Conservation (phyloP, 2,329 filamentous ascomycete genomes). For the Amesomyces nigricolor region DNA sequence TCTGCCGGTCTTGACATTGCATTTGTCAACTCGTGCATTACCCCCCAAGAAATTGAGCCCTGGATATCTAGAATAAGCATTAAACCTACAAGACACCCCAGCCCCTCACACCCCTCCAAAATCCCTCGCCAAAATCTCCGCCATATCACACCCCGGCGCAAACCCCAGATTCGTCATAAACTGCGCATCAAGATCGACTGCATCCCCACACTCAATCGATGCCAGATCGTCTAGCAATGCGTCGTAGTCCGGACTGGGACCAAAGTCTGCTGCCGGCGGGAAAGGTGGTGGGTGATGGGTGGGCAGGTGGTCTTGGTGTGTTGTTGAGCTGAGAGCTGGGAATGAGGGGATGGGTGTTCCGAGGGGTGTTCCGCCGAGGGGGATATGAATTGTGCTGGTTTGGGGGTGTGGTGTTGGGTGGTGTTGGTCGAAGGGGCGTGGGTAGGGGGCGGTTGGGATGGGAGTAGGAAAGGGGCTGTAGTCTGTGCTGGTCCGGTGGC, state of each 20-base stretch:
- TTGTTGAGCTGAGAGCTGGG: not conserved
- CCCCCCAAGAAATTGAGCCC: too few species aligned
- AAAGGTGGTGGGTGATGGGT: not conserved
- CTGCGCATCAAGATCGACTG: slow-evolving; percentile 51
- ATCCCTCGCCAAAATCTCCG: slow-evolving; percentile 33
- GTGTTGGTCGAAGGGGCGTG: not conserved
- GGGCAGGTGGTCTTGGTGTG: slow-evolving; percentile 1
- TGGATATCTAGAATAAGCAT: not conserved
- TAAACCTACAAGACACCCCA: not conserved
- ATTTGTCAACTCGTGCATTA: too few species aligned
- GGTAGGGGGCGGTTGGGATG: not conserved
- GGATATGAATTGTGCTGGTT: not conserved
- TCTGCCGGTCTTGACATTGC: too few species aligned
- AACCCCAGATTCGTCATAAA: slow-evolving; percentile 65
- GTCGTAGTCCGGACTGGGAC: slow-evolving; percentile 40
- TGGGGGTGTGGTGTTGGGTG: not conserved
- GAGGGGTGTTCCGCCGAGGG: not conserved
- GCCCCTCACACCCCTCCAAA: slow-evolving; percentile 30
- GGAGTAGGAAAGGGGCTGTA: slow-evolving; percentile 1
- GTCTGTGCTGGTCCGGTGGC: not conserved
- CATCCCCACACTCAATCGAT: slow-evolving; percentile 45
- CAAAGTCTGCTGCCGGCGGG: slow-evolving; percentile 19
- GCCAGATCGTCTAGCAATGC: slow-evolving; percentile 48
- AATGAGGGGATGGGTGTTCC: not conserved
- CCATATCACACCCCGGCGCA: slow-evolving; percentile 54